Evolutionary conservation across 768 basidiomycete genomes (phyloP), one percentile per base, ranked within the genome.

Genomic region (Tulasnella calospora): DNA sequence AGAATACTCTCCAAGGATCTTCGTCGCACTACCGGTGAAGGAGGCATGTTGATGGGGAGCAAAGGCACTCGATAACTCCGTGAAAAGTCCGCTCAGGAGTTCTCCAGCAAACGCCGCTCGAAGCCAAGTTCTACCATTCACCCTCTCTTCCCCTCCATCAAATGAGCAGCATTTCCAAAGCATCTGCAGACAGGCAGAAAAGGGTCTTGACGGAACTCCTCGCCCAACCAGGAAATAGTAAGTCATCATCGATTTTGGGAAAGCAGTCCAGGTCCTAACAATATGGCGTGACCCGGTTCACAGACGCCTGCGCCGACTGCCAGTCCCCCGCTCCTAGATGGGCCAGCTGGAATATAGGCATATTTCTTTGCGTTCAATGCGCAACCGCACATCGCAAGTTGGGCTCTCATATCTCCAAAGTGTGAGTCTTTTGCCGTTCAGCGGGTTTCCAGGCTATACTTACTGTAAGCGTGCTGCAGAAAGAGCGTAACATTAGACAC

Each of bases 331-430:
- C 90, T 81, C 96, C 96, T 8, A 86, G 94, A 84, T 98, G 96
- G 96, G 92, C 94, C 7, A 92, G 92, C 2, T 86, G 94, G 81
- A 98, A 92, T 82, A 86, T 98, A 4, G 96, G 96, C 23, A 93
- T 95, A 79, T 95, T 95, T 82, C 88, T 95, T 33, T 96, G 95
- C 82, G 87, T 95, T 61, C 89, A 89, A 81, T 98, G 96, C 83
- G 96, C 96, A 21, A 92, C 92, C 79, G 90, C 97, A 73, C 96
- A 98, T 86, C 89, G 96, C 75, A 97, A 96, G 86, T 91, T 98
- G 79, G 96, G 96, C 1, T 96, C 94, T 6, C 96, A 98, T 83
- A 87, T 95, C 81, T 90, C 93, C 0, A 96, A 98, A 90, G 94
- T 98, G 94, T 96, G 87, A 83, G 84, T 83, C 89, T 87, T 40